phyloP scores from a whole-genome alignment of 2,329 filamentous ascomycete genomes.

The Diaporthe caulivora region DNA sequence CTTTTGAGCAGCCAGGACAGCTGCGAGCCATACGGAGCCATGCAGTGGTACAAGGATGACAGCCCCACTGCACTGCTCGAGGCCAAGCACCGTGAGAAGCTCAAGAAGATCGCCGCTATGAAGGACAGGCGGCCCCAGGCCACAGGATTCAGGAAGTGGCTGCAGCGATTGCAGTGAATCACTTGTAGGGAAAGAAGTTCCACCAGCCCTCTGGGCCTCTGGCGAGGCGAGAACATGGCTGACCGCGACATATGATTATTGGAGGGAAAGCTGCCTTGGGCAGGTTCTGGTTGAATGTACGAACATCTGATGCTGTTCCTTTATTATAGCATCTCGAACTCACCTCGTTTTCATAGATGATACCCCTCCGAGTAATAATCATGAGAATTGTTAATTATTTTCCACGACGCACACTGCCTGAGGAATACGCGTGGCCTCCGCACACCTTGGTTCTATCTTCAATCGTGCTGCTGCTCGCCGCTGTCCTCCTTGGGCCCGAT shows the following conservation, averaged over 20 bases:
- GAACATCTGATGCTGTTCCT: slow-evolving; percentile 25
- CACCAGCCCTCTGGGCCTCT: neutral
- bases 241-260: neutral
- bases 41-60: slow-evolving; percentile 61
- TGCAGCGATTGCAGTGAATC: slow-evolving; percentile 34
- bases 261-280: neutral
- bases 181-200: neutral
- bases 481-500: neutral
- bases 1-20: neutral
- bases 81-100: slow-evolving; percentile 65
- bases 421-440: neutral
- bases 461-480: neutral
- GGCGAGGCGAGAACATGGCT: neutral
- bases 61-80: slow-evolving; percentile 65
- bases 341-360: slow-evolving; percentile 32
- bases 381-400: slow-evolving; percentile 1
- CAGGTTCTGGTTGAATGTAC: slow-evolving; percentile 12
- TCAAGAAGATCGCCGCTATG: slow-evolving; percentile 64
- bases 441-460: too few relatives aligned
- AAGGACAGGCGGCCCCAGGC: slow-evolving; percentile 50
- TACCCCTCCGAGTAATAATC: slow-evolving; percentile 27
- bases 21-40: slow-evolving; percentile 30
- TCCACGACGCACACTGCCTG: neutral
- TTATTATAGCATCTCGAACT: slow-evolving; percentile 19
- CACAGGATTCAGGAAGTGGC: slow-evolving; percentile 49